Evolutionary conservation across 495 filamentous ascomycete species (phyloP), one percentile per base, ranked within the genome.

Genomic region (Hyaloscypha bicolor): DNA sequence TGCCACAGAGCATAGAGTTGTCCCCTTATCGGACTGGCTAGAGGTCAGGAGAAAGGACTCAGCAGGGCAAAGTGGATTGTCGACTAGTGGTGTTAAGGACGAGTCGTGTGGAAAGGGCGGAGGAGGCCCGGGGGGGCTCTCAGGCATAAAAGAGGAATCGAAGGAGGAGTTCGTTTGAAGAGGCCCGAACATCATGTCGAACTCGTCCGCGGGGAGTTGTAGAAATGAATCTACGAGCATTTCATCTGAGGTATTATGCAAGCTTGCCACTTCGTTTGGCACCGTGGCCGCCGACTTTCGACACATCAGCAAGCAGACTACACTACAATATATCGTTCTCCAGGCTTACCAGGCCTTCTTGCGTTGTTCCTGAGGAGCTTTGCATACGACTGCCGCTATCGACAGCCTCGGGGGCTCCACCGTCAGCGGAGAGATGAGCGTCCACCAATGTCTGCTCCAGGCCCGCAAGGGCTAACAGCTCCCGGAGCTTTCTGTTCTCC

Each of bases 1-100:
- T 22, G 65, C 65, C 19, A 62, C 65, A 30, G 57, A 55, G 25
- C 65, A 67, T 21, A 56, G 48, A n/a, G 65, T 67, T 25, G 65
- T 62, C 8, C 32, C 58, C n/a, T n/a, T 22, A 52, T 66, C 35
- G 42, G 42, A 19, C 42, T 48, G 42, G 42, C 42, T 48, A 12
- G 63, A 48, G 22, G 6, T 58, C 37, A 6, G 63, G 31, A 58
- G 53, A 31, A 62, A 14, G 22, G 11, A 45, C 48, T 8, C 35
- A 31, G 22, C 16, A 65, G 35, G 63, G 63, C 51, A 37, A 59
- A 65, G 42, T n/a, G 45, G 62, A 37, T 64, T 53, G 42, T 19
- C 48, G 21, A n/a, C 51, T 29, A 14, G 42, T 55, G 45, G 5
- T 9, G 45, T 6, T 6, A 59, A 45, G 33, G 55, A 32, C 48